phyloP scores from a whole-genome alignment of 1,284 basidiomycete species.

The Schizophyllum commune region DNA sequence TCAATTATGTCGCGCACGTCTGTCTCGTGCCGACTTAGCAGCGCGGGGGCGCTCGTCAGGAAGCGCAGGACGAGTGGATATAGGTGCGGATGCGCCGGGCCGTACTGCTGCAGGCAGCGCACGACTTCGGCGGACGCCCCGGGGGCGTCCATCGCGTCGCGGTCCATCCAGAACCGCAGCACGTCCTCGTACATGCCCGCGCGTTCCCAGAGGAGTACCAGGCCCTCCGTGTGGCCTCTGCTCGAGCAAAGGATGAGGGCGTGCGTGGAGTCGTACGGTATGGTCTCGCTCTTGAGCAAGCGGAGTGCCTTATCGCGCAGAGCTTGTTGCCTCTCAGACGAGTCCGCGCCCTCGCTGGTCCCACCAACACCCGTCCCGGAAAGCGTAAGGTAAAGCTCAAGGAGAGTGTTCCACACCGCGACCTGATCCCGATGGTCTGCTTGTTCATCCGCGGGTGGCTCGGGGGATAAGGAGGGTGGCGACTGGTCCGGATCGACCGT shows the following conservation, averaged over 20 bases:
- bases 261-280: slow-evolving; percentile 88
- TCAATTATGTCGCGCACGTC: slow-evolving; percentile 71
- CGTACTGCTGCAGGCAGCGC: slow-evolving; percentile 67
- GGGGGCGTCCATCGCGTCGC: slow-evolving; percentile 34
- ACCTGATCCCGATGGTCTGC: slow-evolving; percentile 66
- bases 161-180: slow-evolving; percentile 85
- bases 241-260: slow-evolving; percentile 91
- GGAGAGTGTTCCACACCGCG: slow-evolving; percentile 92
- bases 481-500: slow-evolving; percentile 37
- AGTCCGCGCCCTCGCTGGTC: slow-evolving; percentile 14
- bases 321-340: slow-evolving; percentile 17
- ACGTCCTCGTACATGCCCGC: slow-evolving; percentile 97
- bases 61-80: slow-evolving; percentile 90
- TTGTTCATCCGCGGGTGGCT: slow-evolving; percentile 34
- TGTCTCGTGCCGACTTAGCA: slow-evolving; percentile 60
- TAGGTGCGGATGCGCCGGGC: slow-evolving; percentile 61
- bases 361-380: neutral
- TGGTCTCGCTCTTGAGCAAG: slow-evolving; percentile 49
- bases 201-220: slow-evolving; percentile 88
- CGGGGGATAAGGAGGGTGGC: neutral
- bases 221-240: slow-evolving; percentile 72
- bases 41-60: slow-evolving; percentile 70
- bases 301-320: slow-evolving; percentile 59
- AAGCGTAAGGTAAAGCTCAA: slow-evolving; percentile 85
- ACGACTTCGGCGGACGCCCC: slow-evolving; percentile 65